A percentile compares a stretch with the other conserved stretches of the same genome.
These are phyloP conservation scores for Pseudotsuga menziesii DNA, from an alignment of 75 land plant species.

Conservation along the genomic window DNA sequence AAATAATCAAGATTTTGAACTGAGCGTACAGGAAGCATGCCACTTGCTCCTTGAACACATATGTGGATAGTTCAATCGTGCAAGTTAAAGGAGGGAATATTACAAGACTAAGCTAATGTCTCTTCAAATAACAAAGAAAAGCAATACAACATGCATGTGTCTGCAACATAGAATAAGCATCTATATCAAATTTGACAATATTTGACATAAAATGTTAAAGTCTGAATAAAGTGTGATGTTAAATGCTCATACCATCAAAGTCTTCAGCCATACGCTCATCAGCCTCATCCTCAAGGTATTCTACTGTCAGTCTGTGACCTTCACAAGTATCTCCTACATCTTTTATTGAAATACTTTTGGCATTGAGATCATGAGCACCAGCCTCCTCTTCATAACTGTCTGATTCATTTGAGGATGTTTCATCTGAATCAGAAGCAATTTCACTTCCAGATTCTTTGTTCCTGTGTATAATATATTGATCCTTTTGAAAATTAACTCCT, in stretches of 20 bases:
- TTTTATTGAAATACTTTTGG: neutral
- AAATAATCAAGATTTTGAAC: neutral
- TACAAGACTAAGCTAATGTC: neutral
- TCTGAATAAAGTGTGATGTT: neutral
- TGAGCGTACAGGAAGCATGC: neutral
- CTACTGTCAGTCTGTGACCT: slow-evolving; percentile 29
- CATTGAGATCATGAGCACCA: neutral
- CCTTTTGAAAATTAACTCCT: neutral
- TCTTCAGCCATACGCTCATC: slow-evolving; percentile 59
- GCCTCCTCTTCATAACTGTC: neutral
- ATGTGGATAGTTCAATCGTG: neutral
- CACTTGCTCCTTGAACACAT: no score
- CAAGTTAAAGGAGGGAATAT: neutral
- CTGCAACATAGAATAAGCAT: no score
- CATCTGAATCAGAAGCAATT: neutral
- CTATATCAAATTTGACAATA: neutral
- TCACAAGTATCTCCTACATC: slow-evolving; percentile 17
- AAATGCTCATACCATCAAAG: slow-evolving; percentile 52
- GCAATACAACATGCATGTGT: no score
- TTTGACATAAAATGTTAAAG: neutral
- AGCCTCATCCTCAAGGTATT: slow-evolving; percentile 68
- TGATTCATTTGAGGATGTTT: neutral
- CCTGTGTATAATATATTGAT: neutral
- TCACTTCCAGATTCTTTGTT: neutral
- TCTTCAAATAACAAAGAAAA: no score